These are phyloP conservation scores for Fusarium brachygibbosum DNA, from an alignment of 2,329 filamentous ascomycete genomes.

Conservation along the genomic window DNA sequence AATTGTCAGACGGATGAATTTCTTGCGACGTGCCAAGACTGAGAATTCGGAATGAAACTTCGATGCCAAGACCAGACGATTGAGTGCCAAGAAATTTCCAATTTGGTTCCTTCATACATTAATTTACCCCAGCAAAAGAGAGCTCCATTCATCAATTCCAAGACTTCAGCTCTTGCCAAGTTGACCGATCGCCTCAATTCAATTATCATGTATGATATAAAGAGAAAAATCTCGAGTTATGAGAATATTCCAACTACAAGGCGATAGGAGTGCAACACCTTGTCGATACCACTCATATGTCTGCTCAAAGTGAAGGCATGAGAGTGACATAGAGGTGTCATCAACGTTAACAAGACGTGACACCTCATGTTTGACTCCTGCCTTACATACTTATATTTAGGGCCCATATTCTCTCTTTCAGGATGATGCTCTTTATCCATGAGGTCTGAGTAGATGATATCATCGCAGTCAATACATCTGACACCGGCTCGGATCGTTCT, in stretches of 20 bases:
- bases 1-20: constrained; percentile 11
- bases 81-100: constrained; percentile 19
- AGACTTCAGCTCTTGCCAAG: not conserved
- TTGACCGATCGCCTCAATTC: not conserved
- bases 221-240: no score
- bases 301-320: no score
- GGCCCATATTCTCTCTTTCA: no score
- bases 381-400: no score
- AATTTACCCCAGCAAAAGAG: constrained; percentile 12
- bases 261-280: no score
- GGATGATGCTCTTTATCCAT: no score
- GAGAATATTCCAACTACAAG: no score
- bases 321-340: no score
- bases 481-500: not conserved
- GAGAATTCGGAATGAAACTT: constrained; percentile 21
- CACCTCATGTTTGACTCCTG: no score
- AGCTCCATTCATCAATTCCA: not conserved
- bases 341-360: no score
- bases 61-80: constrained; percentile 37
- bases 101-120: not conserved
- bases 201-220: no score
- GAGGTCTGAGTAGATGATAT: not conserved
- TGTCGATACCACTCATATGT: no score
- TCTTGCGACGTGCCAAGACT: constrained; percentile 41
- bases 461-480: not conserved